phyloP scores from a whole-genome alignment of 257 asterid genomes.

The Solanum chmielewskii region DNA sequence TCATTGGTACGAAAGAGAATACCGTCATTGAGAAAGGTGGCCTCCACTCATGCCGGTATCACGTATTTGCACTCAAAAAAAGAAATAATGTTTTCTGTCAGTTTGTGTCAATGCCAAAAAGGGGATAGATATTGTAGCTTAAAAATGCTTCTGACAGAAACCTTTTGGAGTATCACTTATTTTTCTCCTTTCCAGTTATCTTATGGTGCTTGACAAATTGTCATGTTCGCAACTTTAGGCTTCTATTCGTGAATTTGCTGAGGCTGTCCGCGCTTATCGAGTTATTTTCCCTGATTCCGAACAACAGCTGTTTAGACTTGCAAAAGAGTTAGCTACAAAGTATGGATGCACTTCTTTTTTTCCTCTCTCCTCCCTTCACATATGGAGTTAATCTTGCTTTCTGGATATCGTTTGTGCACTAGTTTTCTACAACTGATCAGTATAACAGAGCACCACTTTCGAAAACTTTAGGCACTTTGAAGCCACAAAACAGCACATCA shows the following conservation, averaged over 20 bases:
- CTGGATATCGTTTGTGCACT: background rate
- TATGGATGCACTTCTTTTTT: conserved; percentile 11
- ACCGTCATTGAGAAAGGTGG: background rate
- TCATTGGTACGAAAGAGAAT: background rate
- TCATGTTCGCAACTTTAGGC: conserved; percentile 36
- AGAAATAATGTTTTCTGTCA: background rate
- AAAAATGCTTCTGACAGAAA: background rate
- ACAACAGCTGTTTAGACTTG: conserved; percentile 72
- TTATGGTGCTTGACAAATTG: background rate
- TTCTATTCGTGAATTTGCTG: conserved; percentile 81
- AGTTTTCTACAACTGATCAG: background rate
- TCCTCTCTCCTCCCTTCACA: background rate
- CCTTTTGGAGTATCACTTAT: background rate
- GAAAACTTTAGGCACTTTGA: conserved; percentile 64
- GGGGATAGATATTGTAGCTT: background rate
- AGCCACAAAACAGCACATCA: conserved; percentile 52
- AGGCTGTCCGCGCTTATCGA: conserved; percentile 93
- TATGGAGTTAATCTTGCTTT: background rate
- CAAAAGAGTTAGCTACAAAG: conserved; percentile 64
- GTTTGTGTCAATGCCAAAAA: background rate
- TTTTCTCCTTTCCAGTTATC: background rate
- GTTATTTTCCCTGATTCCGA: conserved; percentile 83
- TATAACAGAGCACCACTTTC: background rate
- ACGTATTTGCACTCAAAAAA: background rate
- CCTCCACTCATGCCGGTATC: background rate